Conservation (phyloP, 1,139 yeast genomes). For the Sugiyamaella sp. region DNA sequence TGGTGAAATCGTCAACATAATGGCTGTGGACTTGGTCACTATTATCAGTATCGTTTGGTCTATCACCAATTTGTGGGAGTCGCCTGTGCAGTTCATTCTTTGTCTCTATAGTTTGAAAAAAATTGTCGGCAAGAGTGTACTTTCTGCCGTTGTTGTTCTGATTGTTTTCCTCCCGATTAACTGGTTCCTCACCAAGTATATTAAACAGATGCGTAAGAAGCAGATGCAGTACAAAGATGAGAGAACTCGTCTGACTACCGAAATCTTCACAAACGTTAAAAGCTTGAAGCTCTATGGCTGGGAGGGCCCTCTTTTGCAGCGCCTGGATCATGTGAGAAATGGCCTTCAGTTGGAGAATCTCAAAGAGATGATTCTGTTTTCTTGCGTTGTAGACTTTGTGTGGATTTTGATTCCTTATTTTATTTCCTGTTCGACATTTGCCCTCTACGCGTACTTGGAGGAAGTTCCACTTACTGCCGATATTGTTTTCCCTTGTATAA, state of each 20-base stretch:
- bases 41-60: slow-evolving; percentile 57
- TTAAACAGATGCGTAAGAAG: slow-evolving; percentile 54
- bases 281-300: slow-evolving; percentile 74
- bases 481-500: slow-evolving; percentile 70
- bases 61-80: slow-evolving; percentile 57
- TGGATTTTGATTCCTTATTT: slow-evolving; percentile 70
- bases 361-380: slow-evolving; percentile 49
- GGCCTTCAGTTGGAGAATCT: slow-evolving; percentile 79
- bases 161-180: slow-evolving; percentile 62
- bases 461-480: slow-evolving; percentile 63
- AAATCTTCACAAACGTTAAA: slow-evolving; percentile 64
- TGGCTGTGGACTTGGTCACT: slow-evolving; percentile 67
- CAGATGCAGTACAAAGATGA: slow-evolving; percentile 71
- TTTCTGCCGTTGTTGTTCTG: slow-evolving; percentile 61
- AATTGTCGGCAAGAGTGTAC: slow-evolving; percentile 62
- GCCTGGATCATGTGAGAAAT: slow-evolving; percentile 65
- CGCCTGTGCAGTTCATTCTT: slow-evolving; percentile 59
- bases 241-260: slow-evolving; percentile 61
- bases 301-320: slow-evolving; percentile 65
- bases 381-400: slow-evolving; percentile 54
- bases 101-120: slow-evolving; percentile 59
- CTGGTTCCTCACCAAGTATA: slow-evolving; percentile 51
- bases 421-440: slow-evolving; percentile 68
- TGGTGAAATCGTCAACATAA: slow-evolving; percentile 89
- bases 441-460: slow-evolving; percentile 48